A percentile compares a stretch with the other conserved stretches of the same genome.
Evolutionary conservation across 2,329 filamentous ascomycete genomes (phyloP).

Genomic region (Dothiorella sarmentorum): DNA sequence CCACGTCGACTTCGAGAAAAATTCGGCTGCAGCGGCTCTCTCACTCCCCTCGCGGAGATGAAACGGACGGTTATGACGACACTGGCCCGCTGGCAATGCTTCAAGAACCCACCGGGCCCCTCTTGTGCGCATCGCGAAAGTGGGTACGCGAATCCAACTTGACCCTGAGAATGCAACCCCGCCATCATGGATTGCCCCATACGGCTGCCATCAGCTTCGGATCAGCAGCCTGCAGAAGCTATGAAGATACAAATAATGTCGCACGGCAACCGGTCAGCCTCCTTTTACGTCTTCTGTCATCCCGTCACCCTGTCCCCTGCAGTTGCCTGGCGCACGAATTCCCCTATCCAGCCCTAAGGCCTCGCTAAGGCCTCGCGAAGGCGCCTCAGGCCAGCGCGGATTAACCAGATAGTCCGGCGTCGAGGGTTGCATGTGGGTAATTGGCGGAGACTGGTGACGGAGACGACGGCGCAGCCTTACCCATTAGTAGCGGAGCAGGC

Average conservation of each 20-base stretch:
- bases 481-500: background rate
- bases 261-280: background rate
- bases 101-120: background rate
- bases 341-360: background rate
- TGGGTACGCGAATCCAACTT: background rate
- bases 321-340: background rate
- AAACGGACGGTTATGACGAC: background rate
- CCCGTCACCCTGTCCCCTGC: background rate
- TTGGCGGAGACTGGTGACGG: background rate
- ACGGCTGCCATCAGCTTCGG: background rate
- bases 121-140: background rate
- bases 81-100: background rate
- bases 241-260: background rate
- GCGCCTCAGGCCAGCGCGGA: background rate
- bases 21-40: background rate
- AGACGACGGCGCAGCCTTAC: background rate
- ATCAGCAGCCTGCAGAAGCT: constrained; percentile 2
- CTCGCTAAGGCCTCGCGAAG: background rate
- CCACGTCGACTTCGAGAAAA: background rate
- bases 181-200: background rate
- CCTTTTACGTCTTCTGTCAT: background rate
- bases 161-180: background rate
- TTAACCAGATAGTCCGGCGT: background rate
- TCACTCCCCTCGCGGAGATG: background rate
- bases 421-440: background rate